A percentile compares a stretch with the other conserved stretches of the same genome.
These are phyloP conservation scores for Didymella lethalis DNA, from an alignment of 2,329 filamentous ascomycete genomes.

Conservation along the genomic window DNA sequence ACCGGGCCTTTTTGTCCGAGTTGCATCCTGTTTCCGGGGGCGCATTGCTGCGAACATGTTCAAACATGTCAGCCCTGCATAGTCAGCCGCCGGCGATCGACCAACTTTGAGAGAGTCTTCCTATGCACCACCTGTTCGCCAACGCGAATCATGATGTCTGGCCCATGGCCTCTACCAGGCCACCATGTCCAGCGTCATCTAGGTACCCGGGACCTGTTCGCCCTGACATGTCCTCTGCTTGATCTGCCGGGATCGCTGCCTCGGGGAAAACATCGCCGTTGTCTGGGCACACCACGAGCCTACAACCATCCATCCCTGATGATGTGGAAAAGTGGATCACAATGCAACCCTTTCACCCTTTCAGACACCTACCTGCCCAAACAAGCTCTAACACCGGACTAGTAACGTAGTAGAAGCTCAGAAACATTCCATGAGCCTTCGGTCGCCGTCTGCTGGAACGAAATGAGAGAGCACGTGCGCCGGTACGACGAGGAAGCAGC, in stretches of 20 bases:
- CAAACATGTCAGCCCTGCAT: constrained; percentile 31
- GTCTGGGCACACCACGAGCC: constrained; percentile 27
- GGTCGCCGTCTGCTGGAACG: constrained; percentile 5
- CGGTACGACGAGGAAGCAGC: constrained; percentile 7
- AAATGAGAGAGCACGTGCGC: constrained; percentile 2
- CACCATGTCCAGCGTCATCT: constrained; percentile 16
- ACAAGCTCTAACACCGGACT: constrained; percentile 24
- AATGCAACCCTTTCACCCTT: constrained; percentile 17
- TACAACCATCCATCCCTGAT: constrained; percentile 22
- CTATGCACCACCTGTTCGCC: constrained; percentile 35
- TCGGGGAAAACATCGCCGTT: constrained; percentile 28
- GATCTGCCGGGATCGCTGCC: constrained; percentile 36
- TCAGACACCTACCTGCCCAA: constrained; percentile 11
- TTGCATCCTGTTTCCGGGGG: constrained; percentile 23
- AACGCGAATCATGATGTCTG: constrained; percentile 28
- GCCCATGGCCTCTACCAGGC: constrained; percentile 17
- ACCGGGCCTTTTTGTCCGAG: constrained; percentile 12
- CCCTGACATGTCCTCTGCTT: constrained; percentile 22
- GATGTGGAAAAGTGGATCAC: constrained; percentile 28
- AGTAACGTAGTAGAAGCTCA: constrained; percentile 26
- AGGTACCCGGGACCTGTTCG: constrained; percentile 9
- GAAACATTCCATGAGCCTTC: constrained; percentile 25
- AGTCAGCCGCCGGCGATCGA: constrained; percentile 24
- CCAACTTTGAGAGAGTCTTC: constrained; percentile 36
- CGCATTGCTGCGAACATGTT: constrained; percentile 40